Evolutionary conservation across 2,329 filamentous ascomycete species (phyloP), one percentile per base, ranked within the genome.

Genomic region (Thelonectria rubi): DNA sequence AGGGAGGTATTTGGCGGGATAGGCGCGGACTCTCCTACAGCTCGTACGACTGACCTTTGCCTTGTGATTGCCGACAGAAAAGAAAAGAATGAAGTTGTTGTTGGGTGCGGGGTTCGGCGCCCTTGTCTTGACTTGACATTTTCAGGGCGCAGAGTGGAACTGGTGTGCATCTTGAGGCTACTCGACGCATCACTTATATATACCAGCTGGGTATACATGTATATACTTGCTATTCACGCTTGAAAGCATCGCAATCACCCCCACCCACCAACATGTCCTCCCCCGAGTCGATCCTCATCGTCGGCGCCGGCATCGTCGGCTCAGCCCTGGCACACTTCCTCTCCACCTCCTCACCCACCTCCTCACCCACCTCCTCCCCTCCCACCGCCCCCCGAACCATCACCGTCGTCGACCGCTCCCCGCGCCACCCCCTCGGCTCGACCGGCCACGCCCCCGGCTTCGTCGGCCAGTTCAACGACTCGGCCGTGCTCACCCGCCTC

Each of bases 381-480:
- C 18, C 60, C 6, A 51, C 3, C n/a, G n/a, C n/a, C 1, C n/a
- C 21, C 5, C 46, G 67, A 30, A 55, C 47, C 2, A 64, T 71
- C 42, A 70, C 58, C 1, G 18, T 71, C 1, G 34, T 71, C 1
- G 69, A 71, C 3, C 64, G 69, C 3, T 71, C 64, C 2, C 56
- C 69, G 14, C 45, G 11, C 0, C 17, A 30, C 30, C 0, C 42
- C 0, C 57, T 68, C 0, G 69, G 69, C 0, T 71, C 69, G 6
- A 71, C 66, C 0, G 67, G 69, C 0, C 64, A 66, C 2, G 69
- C 69, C 0, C 69, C 69, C 0, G 69, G 69, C 0, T 70, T 71
- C 9, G 39, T 71, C 3, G 69, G 69, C 1, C 69, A 71, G 5
- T 71, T 66, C 48, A 71, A 71, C 9, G 69, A 71, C 5, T 71